Evolutionary conservation across 345 rosid genomes (phyloP), one percentile per base, ranked within the genome.

Genomic region (Murraya koenigii): DNA sequence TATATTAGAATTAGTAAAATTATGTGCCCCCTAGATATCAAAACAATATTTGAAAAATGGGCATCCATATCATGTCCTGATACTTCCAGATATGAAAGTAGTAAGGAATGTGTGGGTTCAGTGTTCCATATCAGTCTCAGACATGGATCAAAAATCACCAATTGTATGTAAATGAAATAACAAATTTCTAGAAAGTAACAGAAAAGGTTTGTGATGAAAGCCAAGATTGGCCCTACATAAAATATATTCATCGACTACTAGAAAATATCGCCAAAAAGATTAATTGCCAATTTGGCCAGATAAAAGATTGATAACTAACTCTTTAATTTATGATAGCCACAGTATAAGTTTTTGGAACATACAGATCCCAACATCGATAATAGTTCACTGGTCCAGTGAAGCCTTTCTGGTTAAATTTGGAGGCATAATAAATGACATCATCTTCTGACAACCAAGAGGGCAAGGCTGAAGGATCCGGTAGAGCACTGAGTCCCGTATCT

Each of bases 371-470:
- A 67, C 93, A 89, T 20, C 97, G 90, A 38, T 94, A 94, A 83
- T 91, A 92, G 88, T 92, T 94, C 78, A 92, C 59, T 68, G 88
- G 93, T 64, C 98, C 98, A 13, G 93, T 87, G 85, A 94, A 94
- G 72, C 98, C 98, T 65, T 82, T 87, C 83, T 90, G 80, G 38
- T 79, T 74, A 80, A 85, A 92, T 80, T 90, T 92, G 30, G 81
- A 77, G 36, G 87, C 97, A 75, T 85, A 92, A 79, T 81, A 89
- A 66, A 81, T 78, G 44, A 92, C 67, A 66, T 94, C 96, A 74
- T 91, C 81, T 69, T 91, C 92, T 3, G 96, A 86, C 39, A 94
- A 68, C 98, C 98, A 94, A 79, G 89, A 66, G 10, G 96, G 96
- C 69, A 90, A 81, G 35, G 80, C 7, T 22, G 85, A 86, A 64